Conservation (phyloP, 139 green algal species). For the Picochlorum sp. region DNA sequence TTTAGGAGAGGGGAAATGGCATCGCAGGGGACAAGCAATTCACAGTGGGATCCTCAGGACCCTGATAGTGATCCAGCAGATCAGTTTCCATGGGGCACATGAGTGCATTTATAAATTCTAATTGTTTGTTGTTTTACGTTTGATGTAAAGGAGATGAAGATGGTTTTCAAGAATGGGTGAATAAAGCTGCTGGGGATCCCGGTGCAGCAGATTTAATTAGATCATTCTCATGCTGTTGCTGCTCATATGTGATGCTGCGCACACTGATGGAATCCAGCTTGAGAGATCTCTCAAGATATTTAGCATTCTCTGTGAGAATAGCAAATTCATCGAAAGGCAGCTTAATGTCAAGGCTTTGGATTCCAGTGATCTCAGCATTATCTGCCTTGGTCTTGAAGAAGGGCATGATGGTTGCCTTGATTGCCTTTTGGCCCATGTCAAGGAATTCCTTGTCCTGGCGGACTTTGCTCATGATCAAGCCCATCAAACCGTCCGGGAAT, state of each 20-base stretch:
- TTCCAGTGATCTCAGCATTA: neutral
- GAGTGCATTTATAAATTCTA: slow-evolving; percentile 11
- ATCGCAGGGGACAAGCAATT: neutral
- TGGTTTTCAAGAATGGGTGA: neutral
- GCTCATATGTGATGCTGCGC: slow-evolving; percentile 16
- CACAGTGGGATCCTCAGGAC: slow-evolving; percentile 21
- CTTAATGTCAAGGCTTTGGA: slow-evolving; percentile 34
- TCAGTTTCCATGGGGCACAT: slow-evolving; percentile 69
- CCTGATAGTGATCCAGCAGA: slow-evolving; percentile 53
- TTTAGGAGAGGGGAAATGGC: slow-evolving; percentile 9
- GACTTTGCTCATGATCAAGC: slow-evolving; percentile 12
- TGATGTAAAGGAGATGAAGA: neutral
- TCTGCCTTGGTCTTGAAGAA: slow-evolving; percentile 90
- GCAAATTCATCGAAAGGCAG: slow-evolving; percentile 72
- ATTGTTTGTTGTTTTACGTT: too few relatives aligned
- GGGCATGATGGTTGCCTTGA: slow-evolving; percentile 62
- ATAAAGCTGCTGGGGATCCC: slow-evolving; percentile 1
- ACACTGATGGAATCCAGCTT: slow-evolving; percentile 3
- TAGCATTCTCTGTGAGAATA: slow-evolving; percentile 61
- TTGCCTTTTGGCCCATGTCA: slow-evolving; percentile 21
- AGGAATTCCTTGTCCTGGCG: slow-evolving; percentile 10
- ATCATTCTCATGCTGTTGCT: slow-evolving; percentile 10
- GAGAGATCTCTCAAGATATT: slow-evolving; percentile 50
- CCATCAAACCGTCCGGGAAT: neutral
- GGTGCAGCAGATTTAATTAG: neutral